Conservation (phyloP, 768 basidiomycete genomes). For the Cystobasidiopsis lactophilus region DNA sequence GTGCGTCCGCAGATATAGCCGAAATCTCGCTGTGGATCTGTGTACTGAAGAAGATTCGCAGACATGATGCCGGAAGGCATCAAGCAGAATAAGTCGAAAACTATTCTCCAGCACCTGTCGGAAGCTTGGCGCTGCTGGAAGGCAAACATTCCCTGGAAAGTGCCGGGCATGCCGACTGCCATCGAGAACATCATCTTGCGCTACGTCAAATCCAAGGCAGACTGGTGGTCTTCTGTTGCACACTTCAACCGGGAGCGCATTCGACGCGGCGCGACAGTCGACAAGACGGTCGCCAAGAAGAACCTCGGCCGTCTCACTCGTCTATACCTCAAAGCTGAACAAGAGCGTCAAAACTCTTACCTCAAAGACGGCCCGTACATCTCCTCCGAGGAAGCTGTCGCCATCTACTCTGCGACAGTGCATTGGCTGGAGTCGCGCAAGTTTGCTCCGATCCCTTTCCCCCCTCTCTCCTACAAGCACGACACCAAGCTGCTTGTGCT, state of each 20-base stretch:
- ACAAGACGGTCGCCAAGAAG: slow-evolving; percentile 98
- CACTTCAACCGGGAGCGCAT: slow-evolving; percentile 98
- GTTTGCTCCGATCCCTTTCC: slow-evolving; percentile 97
- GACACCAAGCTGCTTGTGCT: slow-evolving; percentile 93
- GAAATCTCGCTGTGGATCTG: not conserved
- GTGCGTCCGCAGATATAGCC: not conserved
- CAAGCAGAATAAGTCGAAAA: slow-evolving; percentile 99
- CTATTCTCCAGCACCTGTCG: slow-evolving; percentile 88
- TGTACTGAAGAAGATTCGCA: not conserved
- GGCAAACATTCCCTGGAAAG: slow-evolving; percentile 84
- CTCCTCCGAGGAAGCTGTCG: slow-evolving; percentile 94
- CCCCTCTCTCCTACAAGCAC: slow-evolving; percentile 96
- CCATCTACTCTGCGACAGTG: slow-evolving; percentile 93
- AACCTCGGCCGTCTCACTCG: slow-evolving; percentile 94
- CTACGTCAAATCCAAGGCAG: slow-evolving; percentile 97
- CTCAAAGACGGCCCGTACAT: slow-evolving; percentile 98
- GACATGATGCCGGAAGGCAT: slow-evolving; percentile 99
- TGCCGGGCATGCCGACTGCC: slow-evolving; percentile 96
- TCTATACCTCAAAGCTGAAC: slow-evolving; percentile 93
- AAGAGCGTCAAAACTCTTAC: slow-evolving; percentile 94
- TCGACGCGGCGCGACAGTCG: slow-evolving; percentile 83
- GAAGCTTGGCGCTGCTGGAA: slow-evolving; percentile 84
- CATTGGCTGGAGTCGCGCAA: slow-evolving; percentile 98
- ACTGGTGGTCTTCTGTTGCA: slow-evolving; percentile 97
- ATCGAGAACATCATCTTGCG: slow-evolving; percentile 98